Evolutionary conservation across 192 early-diverging fungal species (phyloP).

Genomic region (Cladochytrium replicatum): DNA sequence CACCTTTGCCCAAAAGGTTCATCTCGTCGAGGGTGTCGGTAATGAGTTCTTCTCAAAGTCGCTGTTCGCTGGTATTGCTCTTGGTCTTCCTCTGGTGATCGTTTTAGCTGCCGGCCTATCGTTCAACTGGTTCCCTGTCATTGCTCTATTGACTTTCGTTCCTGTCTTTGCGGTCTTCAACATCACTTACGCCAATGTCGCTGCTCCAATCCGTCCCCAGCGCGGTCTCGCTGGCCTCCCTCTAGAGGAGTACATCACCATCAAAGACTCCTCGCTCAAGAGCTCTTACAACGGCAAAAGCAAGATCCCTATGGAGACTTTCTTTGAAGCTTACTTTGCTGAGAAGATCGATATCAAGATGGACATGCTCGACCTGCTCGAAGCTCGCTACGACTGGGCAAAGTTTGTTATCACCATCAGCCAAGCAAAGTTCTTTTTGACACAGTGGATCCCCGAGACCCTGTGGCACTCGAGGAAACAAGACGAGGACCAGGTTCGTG

Average conservation of each 20-base stretch:
- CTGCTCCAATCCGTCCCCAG: constrained; percentile 51
- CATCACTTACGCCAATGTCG: constrained; percentile 52
- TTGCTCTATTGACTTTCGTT: constrained; percentile 53
- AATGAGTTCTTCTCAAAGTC: constrained; percentile 70
- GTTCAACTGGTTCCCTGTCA: constrained; percentile 38
- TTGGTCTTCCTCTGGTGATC: constrained; percentile 56
- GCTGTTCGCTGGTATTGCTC: constrained; percentile 48
- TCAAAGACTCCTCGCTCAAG: constrained; percentile 72
- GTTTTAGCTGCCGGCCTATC: constrained; percentile 55
- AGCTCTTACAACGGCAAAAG: constrained; percentile 58
- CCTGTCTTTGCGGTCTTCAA: constrained; percentile 68
- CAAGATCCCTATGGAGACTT: constrained; percentile 96
- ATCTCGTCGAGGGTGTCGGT: constrained; percentile 77
- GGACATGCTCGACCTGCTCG: constrained; percentile 78
- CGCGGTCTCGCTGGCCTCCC: constrained; percentile 63
- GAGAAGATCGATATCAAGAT: constrained; percentile 85
- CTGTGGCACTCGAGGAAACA: constrained; percentile 95
- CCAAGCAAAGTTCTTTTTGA: constrained; percentile 85
- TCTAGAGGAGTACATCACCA: constrained; percentile 80
- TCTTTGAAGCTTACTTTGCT: constrained; percentile 96
- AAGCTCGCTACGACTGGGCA: constrained; percentile 92
- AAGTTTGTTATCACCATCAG: constrained; percentile 73
- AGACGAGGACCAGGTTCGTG: constrained; percentile 95
- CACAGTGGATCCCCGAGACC: constrained; percentile 96
- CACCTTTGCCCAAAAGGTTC: constrained; percentile 21